A percentile compares a stretch with the other conserved stretches of the same genome.
These are phyloP conservation scores for Penicillium cataractarum DNA, from an alignment of 495 filamentous ascomycete species.

Conservation along the genomic window DNA sequence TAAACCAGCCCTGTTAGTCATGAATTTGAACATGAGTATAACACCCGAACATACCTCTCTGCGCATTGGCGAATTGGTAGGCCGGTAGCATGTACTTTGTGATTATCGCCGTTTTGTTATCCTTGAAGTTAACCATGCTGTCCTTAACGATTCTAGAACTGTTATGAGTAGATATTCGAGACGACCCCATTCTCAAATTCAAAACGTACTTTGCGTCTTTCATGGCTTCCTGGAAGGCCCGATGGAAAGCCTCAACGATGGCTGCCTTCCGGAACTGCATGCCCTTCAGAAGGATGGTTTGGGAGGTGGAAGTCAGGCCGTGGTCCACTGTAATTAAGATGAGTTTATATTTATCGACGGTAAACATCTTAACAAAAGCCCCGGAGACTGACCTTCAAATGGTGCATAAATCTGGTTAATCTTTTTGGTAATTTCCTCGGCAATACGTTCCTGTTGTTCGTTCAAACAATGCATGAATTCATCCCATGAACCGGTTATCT, in stretches of 20 bases:
- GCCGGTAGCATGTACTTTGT: slow-evolving; percentile 25
- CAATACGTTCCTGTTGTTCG: neutral
- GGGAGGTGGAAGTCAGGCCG: neutral
- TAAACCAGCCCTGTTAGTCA: neutral
- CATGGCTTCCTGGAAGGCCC: neutral
- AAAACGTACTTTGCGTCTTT: slow-evolving; percentile 13
- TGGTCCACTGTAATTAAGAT: neutral
- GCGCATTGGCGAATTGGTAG: slow-evolving; percentile 18
- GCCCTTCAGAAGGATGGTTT: neutral
- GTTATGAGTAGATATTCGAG: neutral
- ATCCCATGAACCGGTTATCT: slow-evolving; percentile 6
- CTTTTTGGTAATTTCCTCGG: neutral
- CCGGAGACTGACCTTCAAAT: neutral
- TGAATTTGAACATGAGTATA: too few species aligned
- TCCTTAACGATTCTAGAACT: slow-evolving; percentile 10
- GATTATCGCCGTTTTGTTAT: slow-evolving; percentile 27
- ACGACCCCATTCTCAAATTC: neutral
- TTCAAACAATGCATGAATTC: slow-evolving; percentile 11
- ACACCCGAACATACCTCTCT: slow-evolving; percentile 22
- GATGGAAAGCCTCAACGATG: neutral
- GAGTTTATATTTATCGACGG: neutral
- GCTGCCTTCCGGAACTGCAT: neutral
- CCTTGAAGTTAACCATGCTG: slow-evolving; percentile 20
- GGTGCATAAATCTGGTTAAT: neutral
- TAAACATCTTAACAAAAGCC: neutral